Percentiles rank a stretch among this genome's conserved stretches.
phyloP scores from a whole-genome alignment of 108 stramenopile species.

The Pinguiococcus pyrenoidosus region DNA sequence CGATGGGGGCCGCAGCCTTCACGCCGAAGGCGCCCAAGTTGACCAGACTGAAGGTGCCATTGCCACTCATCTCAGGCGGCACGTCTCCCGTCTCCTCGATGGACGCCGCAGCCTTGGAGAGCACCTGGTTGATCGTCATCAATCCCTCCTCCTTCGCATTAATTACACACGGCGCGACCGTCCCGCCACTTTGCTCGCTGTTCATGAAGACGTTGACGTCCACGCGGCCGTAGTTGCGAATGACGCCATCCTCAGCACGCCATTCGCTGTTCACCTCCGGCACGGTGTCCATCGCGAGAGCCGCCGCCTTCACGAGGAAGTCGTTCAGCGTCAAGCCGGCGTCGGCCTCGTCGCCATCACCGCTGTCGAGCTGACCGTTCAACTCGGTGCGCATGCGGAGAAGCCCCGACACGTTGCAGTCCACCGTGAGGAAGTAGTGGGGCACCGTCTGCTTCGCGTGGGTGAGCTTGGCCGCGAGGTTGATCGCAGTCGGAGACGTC shows the following conservation, averaged over 20 bases:
- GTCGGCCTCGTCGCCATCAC: constrained; percentile 38
- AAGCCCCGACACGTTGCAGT: constrained; percentile 66
- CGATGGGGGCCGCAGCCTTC: constrained; percentile 81
- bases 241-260: constrained; percentile 44
- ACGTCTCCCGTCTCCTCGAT: constrained; percentile 22
- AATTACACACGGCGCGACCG: too few relatives aligned
- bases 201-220: constrained; percentile 84
- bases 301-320: constrained; percentile 78
- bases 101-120: constrained; percentile 2
- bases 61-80: too few relatives aligned
- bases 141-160: too few relatives aligned
- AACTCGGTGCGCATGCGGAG: too few relatives aligned
- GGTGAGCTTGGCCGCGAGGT: constrained; percentile 58
- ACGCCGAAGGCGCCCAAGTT: constrained; percentile 97
- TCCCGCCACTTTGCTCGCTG: neutral
- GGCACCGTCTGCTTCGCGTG: constrained; percentile 76
- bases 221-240: constrained; percentile 65
- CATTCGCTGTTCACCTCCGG: constrained; percentile 83
- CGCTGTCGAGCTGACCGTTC: constrained; percentile 3
- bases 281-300: constrained; percentile 59
- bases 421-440: constrained; percentile 89
- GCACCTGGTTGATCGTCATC: neutral
- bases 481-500: neutral
- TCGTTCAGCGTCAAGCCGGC: constrained; percentile 69
- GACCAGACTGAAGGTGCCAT: constrained; percentile 68